Percentiles rank a stretch among this genome's conserved stretches.
Conservation (phyloP, 2,329 filamentous ascomycete species). For the Cladophialophora yegresii region DNA sequence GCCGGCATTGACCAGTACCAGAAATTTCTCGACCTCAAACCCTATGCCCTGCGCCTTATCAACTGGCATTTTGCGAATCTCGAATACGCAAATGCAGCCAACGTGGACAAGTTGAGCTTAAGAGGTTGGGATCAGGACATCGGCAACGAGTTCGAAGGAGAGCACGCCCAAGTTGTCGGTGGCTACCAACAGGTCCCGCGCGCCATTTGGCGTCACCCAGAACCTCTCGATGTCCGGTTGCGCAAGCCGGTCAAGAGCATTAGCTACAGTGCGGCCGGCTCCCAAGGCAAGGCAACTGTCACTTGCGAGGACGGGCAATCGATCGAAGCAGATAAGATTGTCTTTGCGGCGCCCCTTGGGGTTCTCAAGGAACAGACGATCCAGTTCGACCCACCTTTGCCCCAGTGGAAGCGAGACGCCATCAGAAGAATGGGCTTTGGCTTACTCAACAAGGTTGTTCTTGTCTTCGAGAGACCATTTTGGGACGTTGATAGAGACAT, state of each 20-base stretch:
- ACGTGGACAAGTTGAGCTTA: slow-evolving; percentile 81
- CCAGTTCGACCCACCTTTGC: slow-evolving; percentile 86
- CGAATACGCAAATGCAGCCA: slow-evolving; percentile 94
- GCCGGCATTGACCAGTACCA: slow-evolving; percentile 88
- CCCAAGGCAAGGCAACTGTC: slow-evolving; percentile 58
- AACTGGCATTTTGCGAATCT: slow-evolving; percentile 99
- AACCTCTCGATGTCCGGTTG: slow-evolving; percentile 73
- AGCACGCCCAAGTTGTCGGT: slow-evolving; percentile 88
- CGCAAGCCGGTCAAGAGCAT: slow-evolving; percentile 73
- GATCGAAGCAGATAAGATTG: slow-evolving; percentile 84
- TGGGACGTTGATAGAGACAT: slow-evolving; percentile 91
- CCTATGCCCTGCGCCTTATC: slow-evolving; percentile 83
- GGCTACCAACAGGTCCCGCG: slow-evolving; percentile 93
- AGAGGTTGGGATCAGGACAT: slow-evolving; percentile 95
- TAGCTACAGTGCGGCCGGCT: slow-evolving; percentile 57
- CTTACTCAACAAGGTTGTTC: slow-evolving; percentile 88
- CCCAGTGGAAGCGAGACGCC: slow-evolving; percentile 77
- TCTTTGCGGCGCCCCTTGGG: slow-evolving; percentile 85
- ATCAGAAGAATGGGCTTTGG: slow-evolving; percentile 88
- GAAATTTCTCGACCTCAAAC: slow-evolving; percentile 74
- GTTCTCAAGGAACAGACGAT: slow-evolving; percentile 83
- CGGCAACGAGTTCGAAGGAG: slow-evolving; percentile 94
- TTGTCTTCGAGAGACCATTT: slow-evolving; percentile 86
- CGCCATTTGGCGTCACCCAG: slow-evolving; percentile 76
- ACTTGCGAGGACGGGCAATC: slow-evolving; percentile 75